These are phyloP conservation scores for Anthracocystis panici-leucophaei DNA, from an alignment of 1,284 basidiomycete genomes.

Conservation along the genomic window DNA sequence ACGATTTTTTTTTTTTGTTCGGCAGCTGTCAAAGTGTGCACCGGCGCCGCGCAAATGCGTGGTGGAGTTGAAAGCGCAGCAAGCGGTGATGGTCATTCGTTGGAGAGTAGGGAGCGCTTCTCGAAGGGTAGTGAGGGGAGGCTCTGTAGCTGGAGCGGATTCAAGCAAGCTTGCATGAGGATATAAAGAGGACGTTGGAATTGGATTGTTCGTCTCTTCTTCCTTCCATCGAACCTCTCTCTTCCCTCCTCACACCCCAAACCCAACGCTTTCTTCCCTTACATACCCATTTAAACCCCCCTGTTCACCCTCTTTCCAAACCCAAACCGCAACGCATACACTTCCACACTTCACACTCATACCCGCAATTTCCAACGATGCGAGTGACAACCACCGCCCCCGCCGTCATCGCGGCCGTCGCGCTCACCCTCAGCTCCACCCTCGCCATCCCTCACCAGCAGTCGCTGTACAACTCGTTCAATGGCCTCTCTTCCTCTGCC, in stretches of 20 bases:
- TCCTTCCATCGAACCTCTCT: background rate
- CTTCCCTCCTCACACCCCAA: slow-evolving; percentile 9
- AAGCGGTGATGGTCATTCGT: too few relatives aligned
- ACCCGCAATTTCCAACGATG: slow-evolving; percentile 14
- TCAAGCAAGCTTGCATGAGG: too few relatives aligned
- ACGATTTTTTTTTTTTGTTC: too few relatives aligned
- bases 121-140: too few relatives aligned
- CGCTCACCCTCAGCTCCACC: slow-evolving; percentile 25
- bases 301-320: background rate
- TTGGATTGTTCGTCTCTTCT: too few relatives aligned
- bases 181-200: too few relatives aligned
- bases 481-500: slow-evolving; percentile 27
- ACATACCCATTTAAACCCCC: background rate
- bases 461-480: slow-evolving; percentile 44
- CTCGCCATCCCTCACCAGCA: slow-evolving; percentile 41
- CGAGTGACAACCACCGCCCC: slow-evolving; percentile 23
- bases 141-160: too few relatives aligned
- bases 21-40: too few relatives aligned
- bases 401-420: slow-evolving; percentile 20
- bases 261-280: background rate
- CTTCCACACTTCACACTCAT: background rate
- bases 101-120: too few relatives aligned
- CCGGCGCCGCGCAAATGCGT: too few relatives aligned
- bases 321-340: background rate
- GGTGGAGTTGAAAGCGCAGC: too few relatives aligned